Evolutionary conservation across 2,329 filamentous ascomycete genomes (phyloP), one percentile per base, ranked within the genome.

Genomic region (Pestalotiopsis sp.): DNA sequence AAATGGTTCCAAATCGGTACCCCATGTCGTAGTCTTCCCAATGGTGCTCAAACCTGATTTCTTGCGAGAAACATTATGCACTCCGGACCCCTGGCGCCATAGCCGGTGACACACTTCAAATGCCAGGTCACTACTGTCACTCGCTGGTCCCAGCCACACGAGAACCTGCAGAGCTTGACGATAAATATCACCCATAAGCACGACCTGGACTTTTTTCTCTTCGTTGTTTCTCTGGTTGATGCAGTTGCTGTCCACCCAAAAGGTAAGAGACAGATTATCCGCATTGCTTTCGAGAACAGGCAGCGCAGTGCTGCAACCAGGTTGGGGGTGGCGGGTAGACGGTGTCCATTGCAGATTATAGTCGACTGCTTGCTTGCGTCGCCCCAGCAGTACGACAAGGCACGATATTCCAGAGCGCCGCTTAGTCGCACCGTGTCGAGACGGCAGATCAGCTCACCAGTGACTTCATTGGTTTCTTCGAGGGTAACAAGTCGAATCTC

Each of bases 301-400:
- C 59, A 61, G 1, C 4, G 14, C 6, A 66, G n/a, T 2, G 52
- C 61, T 2, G 61, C 20, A 1, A 4, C 61, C 38, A 64, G 20
- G 14, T 64, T 64, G 0, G 20, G 12, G 0, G 61, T 64, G 23
- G 17, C 61, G 2, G 38, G 4, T 5, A 64, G 23, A 2, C 20
- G 36, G n/a, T 12, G 7, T 1, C 65, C 65, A 49, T 49, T 38
- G 31, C 41, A 52, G 2, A 59, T 9, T 1, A 66, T 66, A 1
- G 25, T 14, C 17, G 36, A 27, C 27, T 13, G 25, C 13, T 4
- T 27, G 49, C n/a, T 27, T 17, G 52, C 49, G 14, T 66, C 65
- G 31, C 65, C 65, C 65, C 65, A 66, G 65, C 23, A 41, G 52
- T 66, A 66, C 13, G 65, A 66, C 14, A 66, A 17, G 12, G 65